Percentiles rank a stretch among this genome's conserved stretches.
Conservation (phyloP, 2,329 filamentous ascomycete species). For the Daldinia eschscholtzii region DNA sequence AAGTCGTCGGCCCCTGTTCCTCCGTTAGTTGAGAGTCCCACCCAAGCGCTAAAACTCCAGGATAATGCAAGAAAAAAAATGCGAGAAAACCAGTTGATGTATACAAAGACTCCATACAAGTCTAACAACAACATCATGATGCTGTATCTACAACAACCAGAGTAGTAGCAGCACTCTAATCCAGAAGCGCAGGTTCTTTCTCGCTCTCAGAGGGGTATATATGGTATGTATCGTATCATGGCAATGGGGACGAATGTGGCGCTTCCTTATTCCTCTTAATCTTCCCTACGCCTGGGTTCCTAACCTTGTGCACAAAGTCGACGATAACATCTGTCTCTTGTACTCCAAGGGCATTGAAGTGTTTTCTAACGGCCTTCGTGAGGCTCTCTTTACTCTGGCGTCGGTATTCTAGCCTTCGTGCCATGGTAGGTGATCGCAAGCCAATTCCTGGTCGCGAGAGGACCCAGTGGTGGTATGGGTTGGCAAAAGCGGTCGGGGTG, state of each 20-base stretch:
- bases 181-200: slow-evolving; percentile 11
- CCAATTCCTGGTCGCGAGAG: slow-evolving; percentile 74
- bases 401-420: slow-evolving; percentile 71
- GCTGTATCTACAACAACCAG: slow-evolving; percentile 30
- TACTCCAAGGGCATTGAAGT: slow-evolving; percentile 84
- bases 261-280: slow-evolving; percentile 50
- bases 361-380: slow-evolving; percentile 79
- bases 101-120: slow-evolving; percentile 29
- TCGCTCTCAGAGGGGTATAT: slow-evolving; percentile 13
- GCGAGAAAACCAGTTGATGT: slow-evolving; percentile 18
- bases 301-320: slow-evolving; percentile 79
- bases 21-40: slow-evolving; percentile 34
- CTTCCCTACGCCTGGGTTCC: slow-evolving; percentile 64
- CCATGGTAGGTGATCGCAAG: slow-evolving; percentile 80
- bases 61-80: slow-evolving; percentile 37
- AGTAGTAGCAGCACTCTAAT: slow-evolving; percentile 19
- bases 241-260: slow-evolving; percentile 53
- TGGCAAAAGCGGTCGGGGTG: slow-evolving; percentile 77
- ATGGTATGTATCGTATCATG: slow-evolving; percentile 43
- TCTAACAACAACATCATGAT: slow-evolving; percentile 7
- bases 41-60: slow-evolving; percentile 41
- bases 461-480: slow-evolving; percentile 71
- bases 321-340: slow-evolving; percentile 87
- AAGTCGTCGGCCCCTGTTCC: slow-evolving; percentile 37
- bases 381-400: slow-evolving; percentile 80